Base-by-base conservation (phyloP, 352 stramenopile species). In the Phytophthora litchii region DNA sequence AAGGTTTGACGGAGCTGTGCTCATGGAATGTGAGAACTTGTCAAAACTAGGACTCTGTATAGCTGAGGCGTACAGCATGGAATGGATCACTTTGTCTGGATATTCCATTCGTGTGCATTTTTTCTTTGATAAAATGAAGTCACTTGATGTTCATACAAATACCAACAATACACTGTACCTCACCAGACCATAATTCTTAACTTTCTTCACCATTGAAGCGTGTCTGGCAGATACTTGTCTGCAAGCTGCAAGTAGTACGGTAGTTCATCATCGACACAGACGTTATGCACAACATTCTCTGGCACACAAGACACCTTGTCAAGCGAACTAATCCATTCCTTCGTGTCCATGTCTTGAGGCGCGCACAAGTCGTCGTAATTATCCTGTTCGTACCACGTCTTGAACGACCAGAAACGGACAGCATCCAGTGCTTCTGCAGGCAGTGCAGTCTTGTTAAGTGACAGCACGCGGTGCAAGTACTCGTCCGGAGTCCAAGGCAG, bases 401-500 rank as follows among this genome's bases (percentile, higher is more conserved):
- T 81, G 25, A 92, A 74, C 11, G 86, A 95, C 78, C 80, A 93
- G 16, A 89, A 83, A 9, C 86, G 86, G 16, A 92, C 64, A 1
- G 69, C 61, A 31, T 80, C 70, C 21, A 93, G 43, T 6, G 83
- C 83, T 67, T 95, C 86, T 3, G 60, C 36, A 12, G 86, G 86
- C 36, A 93, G 55, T 7, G 77, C 72, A 8, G 76, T 70, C 60
- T 78, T 75, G 55, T 92, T 95, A 54, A 63, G 56, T 55, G 68
- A 66, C n/a, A 95, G 64, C 29, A 90, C 80, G 14, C 71, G 66
- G 61, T 79, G 83, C 17, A 95, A 46, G 57, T 93, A 95, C 55
- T 93, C 86, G 25, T 93, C 86, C 0, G 83, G 80, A 13, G 84
- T 92, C 82, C 83, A 92, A 10, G 86, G 83, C 25, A 92, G 55